These are phyloP conservation scores for Raffaelea deltoideospora DNA, from an alignment of 2,329 filamentous ascomycete species.

Conservation along the genomic window DNA sequence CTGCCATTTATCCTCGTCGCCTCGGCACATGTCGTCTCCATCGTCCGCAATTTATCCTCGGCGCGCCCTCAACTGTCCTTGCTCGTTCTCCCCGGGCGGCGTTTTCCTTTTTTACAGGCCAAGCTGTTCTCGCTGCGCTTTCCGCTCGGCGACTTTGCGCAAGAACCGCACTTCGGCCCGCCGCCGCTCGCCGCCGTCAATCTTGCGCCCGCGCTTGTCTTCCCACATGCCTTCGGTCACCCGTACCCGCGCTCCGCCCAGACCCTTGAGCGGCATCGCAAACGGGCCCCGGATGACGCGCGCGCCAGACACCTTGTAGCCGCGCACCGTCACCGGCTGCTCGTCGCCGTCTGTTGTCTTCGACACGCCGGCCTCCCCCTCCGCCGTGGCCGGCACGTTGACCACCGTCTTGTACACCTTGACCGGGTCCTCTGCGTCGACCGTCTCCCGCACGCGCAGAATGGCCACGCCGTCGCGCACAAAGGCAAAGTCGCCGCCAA, in stretches of 20 bases:
- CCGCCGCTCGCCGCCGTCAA: conserved; percentile 91
- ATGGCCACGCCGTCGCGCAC: conserved; percentile 44
- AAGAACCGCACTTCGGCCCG: conserved; percentile 76
- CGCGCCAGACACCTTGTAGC: conserved; percentile 53
- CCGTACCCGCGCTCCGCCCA: conserved; percentile 48
- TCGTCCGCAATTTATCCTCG: too few relatives aligned
- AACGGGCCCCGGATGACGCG: conserved; percentile 62
- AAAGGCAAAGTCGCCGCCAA: conserved; percentile 66
- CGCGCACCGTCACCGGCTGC: conserved; percentile 32
- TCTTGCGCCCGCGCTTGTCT: conserved; percentile 69
- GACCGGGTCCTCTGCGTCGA: conserved; percentile 16
- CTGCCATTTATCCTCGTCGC: too few relatives aligned
- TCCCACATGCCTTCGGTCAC: conserved; percentile 90
- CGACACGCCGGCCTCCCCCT: conserved; percentile 13
- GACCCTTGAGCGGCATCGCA: conserved; percentile 51
- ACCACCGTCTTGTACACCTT: conserved; percentile 36
- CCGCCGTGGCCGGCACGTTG: conserved; percentile 23
- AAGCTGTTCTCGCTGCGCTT: conserved; percentile 37
- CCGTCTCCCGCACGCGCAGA: conserved; percentile 29
- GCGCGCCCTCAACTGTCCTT: too few relatives aligned
- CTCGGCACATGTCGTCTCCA: too few relatives aligned
- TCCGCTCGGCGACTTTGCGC: conserved; percentile 64
- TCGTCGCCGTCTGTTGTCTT: conserved; percentile 23
- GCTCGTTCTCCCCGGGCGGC: too few relatives aligned
- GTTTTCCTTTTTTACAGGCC: too few relatives aligned